Conservation (phyloP, 1,284 basidiomycete species). For the Rhizoctonia solani region DNA sequence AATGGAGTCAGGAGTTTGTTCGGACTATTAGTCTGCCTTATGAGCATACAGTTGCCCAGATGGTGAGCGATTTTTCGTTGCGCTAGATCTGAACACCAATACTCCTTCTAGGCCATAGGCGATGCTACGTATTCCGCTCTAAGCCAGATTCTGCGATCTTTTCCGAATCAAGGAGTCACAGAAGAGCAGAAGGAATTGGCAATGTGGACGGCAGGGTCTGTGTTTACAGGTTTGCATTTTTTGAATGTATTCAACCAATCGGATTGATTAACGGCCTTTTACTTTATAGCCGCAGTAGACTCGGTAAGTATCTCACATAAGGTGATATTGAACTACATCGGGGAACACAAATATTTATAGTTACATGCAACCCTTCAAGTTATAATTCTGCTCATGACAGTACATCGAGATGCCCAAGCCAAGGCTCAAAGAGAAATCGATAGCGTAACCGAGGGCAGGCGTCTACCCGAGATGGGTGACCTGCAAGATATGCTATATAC, state of each 20-base stretch:
- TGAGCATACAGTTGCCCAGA: neutral
- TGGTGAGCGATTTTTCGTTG: neutral
- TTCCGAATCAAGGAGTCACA: neutral
- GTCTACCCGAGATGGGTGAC: constrained; percentile 1
- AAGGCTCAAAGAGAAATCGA: constrained; percentile 13
- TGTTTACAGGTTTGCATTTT: constrained; percentile 14
- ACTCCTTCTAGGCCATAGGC: neutral
- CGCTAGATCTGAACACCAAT: neutral
- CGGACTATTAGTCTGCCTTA: neutral
- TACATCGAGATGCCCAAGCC: neutral
- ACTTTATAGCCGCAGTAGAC: neutral
- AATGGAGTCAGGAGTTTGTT: constrained; percentile 1
- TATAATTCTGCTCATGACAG: constrained; percentile 6
- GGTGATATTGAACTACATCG: neutral
- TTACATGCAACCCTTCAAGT: neutral
- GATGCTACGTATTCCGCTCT: neutral
- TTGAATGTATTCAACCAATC: neutral
- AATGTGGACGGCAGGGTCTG: constrained; percentile 12
- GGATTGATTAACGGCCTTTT: neutral
- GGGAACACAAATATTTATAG: neutral
- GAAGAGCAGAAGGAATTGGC: neutral
- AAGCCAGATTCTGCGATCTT: constrained; percentile 1
- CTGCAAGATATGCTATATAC: constrained; percentile 2
- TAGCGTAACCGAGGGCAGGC: neutral
- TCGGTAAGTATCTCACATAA: neutral